Evolutionary conservation across 2,329 filamentous ascomycete species (phyloP).

Genomic region (Trichoderma asperellum): DNA sequence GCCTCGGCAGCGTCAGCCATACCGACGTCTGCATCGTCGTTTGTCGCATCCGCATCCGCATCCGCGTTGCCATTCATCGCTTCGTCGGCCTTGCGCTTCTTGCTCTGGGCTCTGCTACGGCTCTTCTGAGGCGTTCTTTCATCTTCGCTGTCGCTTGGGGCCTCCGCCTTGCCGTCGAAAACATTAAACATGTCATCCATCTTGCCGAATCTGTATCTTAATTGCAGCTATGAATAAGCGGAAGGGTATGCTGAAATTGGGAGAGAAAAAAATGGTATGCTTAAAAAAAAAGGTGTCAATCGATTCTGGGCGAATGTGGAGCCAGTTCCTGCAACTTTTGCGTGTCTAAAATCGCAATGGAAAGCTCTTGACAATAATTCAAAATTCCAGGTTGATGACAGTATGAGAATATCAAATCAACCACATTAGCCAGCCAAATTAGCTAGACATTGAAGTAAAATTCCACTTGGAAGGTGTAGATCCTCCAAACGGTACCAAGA

Average conservation of each 20-base stretch:
- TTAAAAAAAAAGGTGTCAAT: background rate
- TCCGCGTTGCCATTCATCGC: slow-evolving; percentile 60
- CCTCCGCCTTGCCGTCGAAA: slow-evolving; percentile 66
- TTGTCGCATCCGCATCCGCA: slow-evolving; percentile 26
- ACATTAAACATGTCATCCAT: slow-evolving; percentile 86
- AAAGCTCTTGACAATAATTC: background rate
- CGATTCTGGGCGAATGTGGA: background rate
- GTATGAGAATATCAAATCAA: background rate
- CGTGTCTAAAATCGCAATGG: background rate
- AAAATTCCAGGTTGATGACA: background rate
- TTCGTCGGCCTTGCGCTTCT: slow-evolving; percentile 86
- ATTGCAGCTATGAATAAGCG: background rate
- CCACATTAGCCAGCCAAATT: background rate
- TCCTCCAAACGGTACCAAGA: slow-evolving; percentile 9
- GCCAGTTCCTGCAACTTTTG: background rate
- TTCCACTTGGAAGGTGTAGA: background rate
- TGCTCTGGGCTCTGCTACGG: slow-evolving; percentile 65
- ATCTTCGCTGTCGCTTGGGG: slow-evolving; percentile 49
- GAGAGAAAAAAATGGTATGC: background rate
- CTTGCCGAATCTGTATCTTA: slow-evolving; percentile 27
- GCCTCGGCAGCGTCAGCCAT: slow-evolving; percentile 49
- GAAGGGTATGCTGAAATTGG: background rate
- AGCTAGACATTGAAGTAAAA: background rate
- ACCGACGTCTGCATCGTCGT: slow-evolving; percentile 39
- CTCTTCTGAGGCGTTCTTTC: slow-evolving; percentile 52